Evolutionary conservation across 2,329 filamentous ascomycete genomes (phyloP).

Genomic region (Trichoderma endophyticum): DNA sequence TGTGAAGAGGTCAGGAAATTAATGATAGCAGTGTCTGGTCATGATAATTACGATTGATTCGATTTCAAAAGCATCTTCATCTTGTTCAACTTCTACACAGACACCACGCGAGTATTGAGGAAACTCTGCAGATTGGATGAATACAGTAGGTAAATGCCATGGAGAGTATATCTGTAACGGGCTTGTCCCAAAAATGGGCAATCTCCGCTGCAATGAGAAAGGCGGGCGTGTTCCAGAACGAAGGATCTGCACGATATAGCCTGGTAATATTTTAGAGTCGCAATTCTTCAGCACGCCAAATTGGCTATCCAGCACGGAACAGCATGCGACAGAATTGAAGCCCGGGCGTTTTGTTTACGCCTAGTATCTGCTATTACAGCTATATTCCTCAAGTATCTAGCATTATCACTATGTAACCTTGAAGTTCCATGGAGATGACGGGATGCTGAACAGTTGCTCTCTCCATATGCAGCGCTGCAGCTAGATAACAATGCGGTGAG

Average conservation of each 20-base stretch:
- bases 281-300: not conserved
- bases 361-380: no score
- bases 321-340: not conserved
- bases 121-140: not conserved
- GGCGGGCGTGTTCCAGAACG: not conserved
- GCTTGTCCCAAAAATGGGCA: not conserved
- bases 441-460: no score
- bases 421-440: no score
- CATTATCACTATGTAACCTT: no score
- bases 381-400: no score
- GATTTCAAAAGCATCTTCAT: not conserved
- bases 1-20: slow-evolving; percentile 6
- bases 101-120: not conserved
- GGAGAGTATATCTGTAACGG: not conserved
- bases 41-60: slow-evolving; percentile 3
- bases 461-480: not conserved
- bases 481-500: not conserved
- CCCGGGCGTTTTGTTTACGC: no score
- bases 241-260: slow-evolving; percentile 9
- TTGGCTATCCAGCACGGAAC: not conserved
- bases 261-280: not conserved
- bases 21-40: slow-evolving; percentile 7
- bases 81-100: not conserved
- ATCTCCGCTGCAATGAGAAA: not conserved
- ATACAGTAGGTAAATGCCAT: not conserved